phyloP scores from a whole-genome alignment of 2,329 filamentous ascomycete species.

The Neocucurbitaria cava region DNA sequence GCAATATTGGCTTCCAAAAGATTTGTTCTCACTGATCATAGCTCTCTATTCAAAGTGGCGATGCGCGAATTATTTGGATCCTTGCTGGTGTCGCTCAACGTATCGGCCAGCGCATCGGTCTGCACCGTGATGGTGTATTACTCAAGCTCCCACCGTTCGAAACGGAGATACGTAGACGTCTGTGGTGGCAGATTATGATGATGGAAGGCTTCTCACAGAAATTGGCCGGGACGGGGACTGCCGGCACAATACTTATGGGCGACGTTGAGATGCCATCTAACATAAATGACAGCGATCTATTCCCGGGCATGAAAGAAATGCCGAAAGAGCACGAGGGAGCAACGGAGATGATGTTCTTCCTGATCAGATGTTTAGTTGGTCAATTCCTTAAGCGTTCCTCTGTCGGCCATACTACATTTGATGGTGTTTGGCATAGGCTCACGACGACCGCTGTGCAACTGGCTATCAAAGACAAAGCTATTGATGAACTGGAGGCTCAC shows the following conservation, averaged over 20 bases:
- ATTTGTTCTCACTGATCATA: conserved; percentile 29
- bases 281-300: conserved; percentile 60
- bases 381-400: conserved; percentile 44
- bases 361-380: conserved; percentile 52
- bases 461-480: conserved; percentile 37
- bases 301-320: conserved; percentile 52
- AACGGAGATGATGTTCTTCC: conserved; percentile 60
- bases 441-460: conserved; percentile 26
- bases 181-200: conserved; percentile 70
- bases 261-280: conserved; percentile 60
- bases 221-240: conserved; percentile 58
- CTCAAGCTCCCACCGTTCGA: conserved; percentile 64
- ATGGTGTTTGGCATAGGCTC: conserved; percentile 34
- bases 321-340: conserved; percentile 51
- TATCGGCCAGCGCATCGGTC: conserved; percentile 66
- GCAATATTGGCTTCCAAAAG: fast-evolving
- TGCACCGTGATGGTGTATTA: conserved; percentile 64
- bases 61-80: conserved; percentile 66
- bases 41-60: conserved; percentile 53
- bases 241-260: conserved; percentile 52
- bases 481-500: conserved; percentile 51
- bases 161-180: conserved; percentile 59
- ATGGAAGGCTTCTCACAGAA: conserved; percentile 65
- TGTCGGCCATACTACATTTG: conserved; percentile 22
- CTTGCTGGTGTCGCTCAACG: conserved; percentile 68